Base-by-base conservation (phyloP, 2,329 filamentous ascomycete genomes). In the Colletotrichum cereale region DNA sequence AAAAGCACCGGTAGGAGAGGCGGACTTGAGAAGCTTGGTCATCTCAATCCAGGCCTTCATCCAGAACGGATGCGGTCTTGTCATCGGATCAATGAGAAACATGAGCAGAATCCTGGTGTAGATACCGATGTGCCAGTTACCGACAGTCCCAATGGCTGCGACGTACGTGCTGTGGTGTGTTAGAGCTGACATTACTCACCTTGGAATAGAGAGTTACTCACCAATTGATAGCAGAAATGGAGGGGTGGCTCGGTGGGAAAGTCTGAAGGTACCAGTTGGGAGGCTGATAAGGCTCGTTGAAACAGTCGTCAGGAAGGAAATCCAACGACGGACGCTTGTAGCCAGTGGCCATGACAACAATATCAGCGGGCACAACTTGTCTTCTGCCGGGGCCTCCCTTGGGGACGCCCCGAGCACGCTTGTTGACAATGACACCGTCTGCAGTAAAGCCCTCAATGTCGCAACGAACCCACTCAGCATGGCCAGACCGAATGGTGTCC, bases 201-300 rank as follows among this genome's bases (percentile, higher is more conserved):
- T 10, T 11, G 24, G 24, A 21, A 29, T 10, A 7, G 53, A n/a
- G 12, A n/a, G 55, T 2, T 42, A 34, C 75, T 60, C 71, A 77
- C 76, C 83, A 88, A 81, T 97, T 97, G 82, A 94, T 95, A 73
- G 91, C 91, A 74, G 91, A 94, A 58, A 97, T 86, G 42, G 89
- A 91, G 0, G 91, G 89, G 74, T 95, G 91, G 4, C 84, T 80
- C 0, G 94, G 92, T 5, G 94, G 94, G 81, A 97, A 97, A 0
- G 92, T 93, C 80, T 97, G 94, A 0, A 97, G 87, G 75, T 96
- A 97, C 94, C 94, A 97, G 79, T 94, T 95, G 0, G 94, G 94
- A 1, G 94, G 92, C 1, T 85, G 84, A 75, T 96, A 97, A 0
- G 92, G 91, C 73, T 93, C 88, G 12, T 88, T 78, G 78, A 96